Evolutionary conservation across 83 land plant genomes (phyloP), one percentile per base, ranked within the genome.

Genomic region (Thuja plicata): DNA sequence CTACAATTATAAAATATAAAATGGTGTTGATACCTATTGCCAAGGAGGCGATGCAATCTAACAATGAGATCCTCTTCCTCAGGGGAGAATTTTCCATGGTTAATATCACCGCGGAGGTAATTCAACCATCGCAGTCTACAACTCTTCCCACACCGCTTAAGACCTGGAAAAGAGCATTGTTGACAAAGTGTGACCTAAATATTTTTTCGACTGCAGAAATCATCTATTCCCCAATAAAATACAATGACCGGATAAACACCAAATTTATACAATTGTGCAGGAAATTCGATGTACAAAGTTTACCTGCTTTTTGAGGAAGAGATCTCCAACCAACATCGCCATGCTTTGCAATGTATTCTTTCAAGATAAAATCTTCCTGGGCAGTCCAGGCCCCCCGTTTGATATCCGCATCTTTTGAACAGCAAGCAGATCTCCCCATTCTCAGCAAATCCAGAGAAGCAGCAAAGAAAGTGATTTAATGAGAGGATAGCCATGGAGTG

Each of bases 251-350:
- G 5, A 43, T 43, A 43, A 43, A 43, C 45, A 43, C 57, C 16
- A 15, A 54, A 54, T 15, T 54, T 19, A 15, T 16, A 54, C 3
- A 54, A 0, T 54, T 0, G 17, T 54, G 19, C 16, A 54, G 19
- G 3, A 54, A 54, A 54, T 54, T 54, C 16, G 57, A 16, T 54
- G 19, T 0, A 15, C 4, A 3, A 54, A 78, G 16, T 40, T 45
- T n/a, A 83, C 85, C 85, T 83, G 54, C 85, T 83, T n/a, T 83
- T 48, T n/a, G 21, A 11, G 85, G 85, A 46, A 83, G 85, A 83
- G 85, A 46, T n/a, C 54, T 83, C 85, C 85, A 83, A 21, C 85
- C 85, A 46, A 52, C 32, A 11, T 83, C 54, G 34, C 85, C 85
- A 83, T 83, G 85, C 48, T 12, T 83, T 48, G 30, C 4, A 5